Base-by-base conservation (phyloP, 2,329 filamentous ascomycete species). In the Fusarium fujikuroi region DNA sequence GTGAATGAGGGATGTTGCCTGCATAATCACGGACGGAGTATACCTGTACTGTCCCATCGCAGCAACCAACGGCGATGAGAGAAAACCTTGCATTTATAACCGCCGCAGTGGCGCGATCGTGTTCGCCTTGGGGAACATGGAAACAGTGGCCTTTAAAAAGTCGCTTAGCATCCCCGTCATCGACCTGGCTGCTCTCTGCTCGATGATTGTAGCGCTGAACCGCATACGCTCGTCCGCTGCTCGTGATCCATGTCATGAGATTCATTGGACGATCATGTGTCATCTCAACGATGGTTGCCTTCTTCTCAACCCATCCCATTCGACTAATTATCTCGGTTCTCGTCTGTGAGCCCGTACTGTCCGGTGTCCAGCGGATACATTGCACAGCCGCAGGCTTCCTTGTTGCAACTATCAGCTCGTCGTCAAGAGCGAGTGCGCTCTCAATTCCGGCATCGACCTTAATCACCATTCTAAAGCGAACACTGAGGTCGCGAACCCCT, bases 211-310 rank as follows among this genome's bases (percentile, higher is more conserved):
- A 86, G 67, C 94, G 90, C 82, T 98, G 96, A 30, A 98, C 95
- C 23, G 95, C 95, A 82, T 97, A 98, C 4, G 92, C 95, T 80
- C 91, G 91, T 11, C 96, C 96, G 77, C 97, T 95, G 77, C 87
- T 93, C 9, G 94, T 96, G 63, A 97, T 90, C 96, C 96, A 99
- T 15, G 95, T 94, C 15, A 93, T 92, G 18, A 99, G 86, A 78
- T 97, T 98, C 95, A 99, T 99, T 2, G 96, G 95, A 68, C 95
- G 90, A 81, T 99, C 96, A 80, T 97, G 92, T 4, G 95, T 92
- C 92, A 99, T 97, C 77, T 97, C 93, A 23, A 87, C 85, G 60
- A 98, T 90, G 4, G 88, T 90, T 3, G 89, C 87, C 81, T 93
- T 95, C 81, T 93, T 95, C 59, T 92, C 90, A 28, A 98, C 83